phyloP scores from a whole-genome alignment of 805 yeast genomes.

The Metahyphopichia silvanorum region DNA sequence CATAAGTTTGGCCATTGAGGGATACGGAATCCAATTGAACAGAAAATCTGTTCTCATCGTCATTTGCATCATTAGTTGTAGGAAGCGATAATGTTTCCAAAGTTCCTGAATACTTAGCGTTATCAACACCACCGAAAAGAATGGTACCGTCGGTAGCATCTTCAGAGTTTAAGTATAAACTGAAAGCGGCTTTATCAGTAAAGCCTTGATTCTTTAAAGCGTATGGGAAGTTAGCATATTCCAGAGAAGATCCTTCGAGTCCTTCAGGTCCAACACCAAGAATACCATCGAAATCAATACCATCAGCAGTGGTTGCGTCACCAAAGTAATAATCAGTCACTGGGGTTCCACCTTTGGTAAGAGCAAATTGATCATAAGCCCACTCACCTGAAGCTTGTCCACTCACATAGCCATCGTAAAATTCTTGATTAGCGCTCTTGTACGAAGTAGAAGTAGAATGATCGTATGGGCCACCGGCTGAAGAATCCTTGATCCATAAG shows the following conservation, averaged over 20 bases:
- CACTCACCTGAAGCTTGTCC: slow-evolving; percentile 9
- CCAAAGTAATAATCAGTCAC: slow-evolving; percentile 57
- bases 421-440: slow-evolving; percentile 2
- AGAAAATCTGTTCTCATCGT: slow-evolving; percentile 43
- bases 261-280: slow-evolving; percentile 46
- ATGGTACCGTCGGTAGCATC: slow-evolving; percentile 6
- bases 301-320: slow-evolving; percentile 56
- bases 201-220: slow-evolving; percentile 18
- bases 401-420: slow-evolving; percentile 1
- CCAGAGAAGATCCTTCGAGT: slow-evolving; percentile 7
- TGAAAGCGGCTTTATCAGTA: slow-evolving; percentile 21
- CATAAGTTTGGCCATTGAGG: slow-evolving; percentile 6
- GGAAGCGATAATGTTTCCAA: slow-evolving; percentile 4
- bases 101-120: slow-evolving; percentile 8
- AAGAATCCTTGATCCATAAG: slow-evolving; percentile 18
- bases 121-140: slow-evolving; percentile 10
- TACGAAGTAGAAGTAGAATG: slow-evolving; percentile 1
- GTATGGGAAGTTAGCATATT: slow-evolving; percentile 25
- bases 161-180: slow-evolving; percentile 15
- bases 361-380: slow-evolving; percentile 12
- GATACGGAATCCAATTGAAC: slow-evolving; percentile 39
- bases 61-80: too few species aligned
- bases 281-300: slow-evolving; percentile 61
- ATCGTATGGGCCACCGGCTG: slow-evolving; percentile 12
- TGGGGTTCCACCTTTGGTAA: not conserved